Conservation (phyloP, 2,329 filamentous ascomycete genomes). For the Stromatinia cepivora region DNA sequence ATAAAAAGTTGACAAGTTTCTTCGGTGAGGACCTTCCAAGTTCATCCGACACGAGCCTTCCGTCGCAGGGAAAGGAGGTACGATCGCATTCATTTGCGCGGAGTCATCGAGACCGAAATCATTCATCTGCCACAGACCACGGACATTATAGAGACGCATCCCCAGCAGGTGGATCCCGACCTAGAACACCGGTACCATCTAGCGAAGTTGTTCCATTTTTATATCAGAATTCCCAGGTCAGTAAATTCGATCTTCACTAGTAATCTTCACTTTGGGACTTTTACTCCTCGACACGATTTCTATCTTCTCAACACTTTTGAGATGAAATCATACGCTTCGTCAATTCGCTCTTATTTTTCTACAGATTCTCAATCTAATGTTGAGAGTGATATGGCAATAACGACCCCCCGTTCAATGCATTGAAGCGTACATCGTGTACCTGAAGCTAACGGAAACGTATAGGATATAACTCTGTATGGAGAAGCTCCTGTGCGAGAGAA, state of each 20-base stretch:
- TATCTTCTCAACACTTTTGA: not conserved
- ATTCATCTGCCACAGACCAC: constrained; percentile 73
- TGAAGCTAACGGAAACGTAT: constrained; percentile 18
- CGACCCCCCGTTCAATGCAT: constrained; percentile 23
- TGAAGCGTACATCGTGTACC: not conserved
- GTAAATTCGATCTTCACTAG: constrained; percentile 37
- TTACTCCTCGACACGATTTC: constrained; percentile 9
- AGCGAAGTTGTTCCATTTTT: constrained; percentile 98
- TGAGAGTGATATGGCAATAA: constrained; percentile 24
- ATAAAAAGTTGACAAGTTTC: constrained; percentile 84
- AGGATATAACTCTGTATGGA: constrained; percentile 76
- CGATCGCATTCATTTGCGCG: constrained; percentile 62
- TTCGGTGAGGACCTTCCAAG: constrained; percentile 90
- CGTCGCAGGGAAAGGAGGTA: constrained; percentile 57
- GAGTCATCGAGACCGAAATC: constrained; percentile 70
- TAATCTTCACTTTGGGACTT: constrained; percentile 15
- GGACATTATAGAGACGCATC: constrained; percentile 61
- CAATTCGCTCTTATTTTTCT: constrained; percentile 23
- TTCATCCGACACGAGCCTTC: constrained; percentile 70
- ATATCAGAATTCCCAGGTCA: constrained; percentile 81
- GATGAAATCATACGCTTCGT: constrained; percentile 24
- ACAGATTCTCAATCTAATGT: constrained; percentile 9
- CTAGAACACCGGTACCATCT: constrained; percentile 80
- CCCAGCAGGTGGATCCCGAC: constrained; percentile 64
- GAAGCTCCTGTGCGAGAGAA: constrained; percentile 74